phyloP scores from a whole-genome alignment of 106 monocot species.

The Apostasia ramifera region DNA sequence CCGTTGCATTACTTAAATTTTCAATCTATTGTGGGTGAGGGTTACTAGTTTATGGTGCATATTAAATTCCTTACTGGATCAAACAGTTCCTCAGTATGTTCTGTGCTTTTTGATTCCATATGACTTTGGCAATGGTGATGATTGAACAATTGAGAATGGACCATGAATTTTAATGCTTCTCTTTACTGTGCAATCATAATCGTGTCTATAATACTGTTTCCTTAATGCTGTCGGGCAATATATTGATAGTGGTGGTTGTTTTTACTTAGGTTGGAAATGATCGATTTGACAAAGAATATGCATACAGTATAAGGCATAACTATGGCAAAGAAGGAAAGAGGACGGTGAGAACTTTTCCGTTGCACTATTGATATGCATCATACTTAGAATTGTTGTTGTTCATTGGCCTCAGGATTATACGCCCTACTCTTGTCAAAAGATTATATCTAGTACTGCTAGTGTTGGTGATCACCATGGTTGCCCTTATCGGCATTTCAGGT shows the following conservation, averaged over 20 bases:
- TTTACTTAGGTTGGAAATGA: constrained; percentile 65
- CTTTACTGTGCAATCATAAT: too few relatives aligned
- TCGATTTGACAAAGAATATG: constrained; percentile 95
- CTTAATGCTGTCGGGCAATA: too few relatives aligned
- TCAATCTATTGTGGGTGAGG: too few relatives aligned
- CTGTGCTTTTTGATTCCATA: too few relatives aligned
- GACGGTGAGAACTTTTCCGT: constrained; percentile 32
- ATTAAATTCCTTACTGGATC: too few relatives aligned
- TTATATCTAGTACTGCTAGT: constrained; percentile 71
- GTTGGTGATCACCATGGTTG: constrained; percentile 94
- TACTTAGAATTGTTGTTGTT: constrained; percentile 1
- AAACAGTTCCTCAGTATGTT: too few relatives aligned
- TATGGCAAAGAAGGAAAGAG: constrained; percentile 99
- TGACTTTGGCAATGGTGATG: too few relatives aligned
- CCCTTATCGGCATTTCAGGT: constrained; percentile 94
- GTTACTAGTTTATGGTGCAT: too few relatives aligned
- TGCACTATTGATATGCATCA: constrained; percentile 2
- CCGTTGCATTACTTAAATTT: too few relatives aligned
- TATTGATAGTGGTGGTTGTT: not conserved
- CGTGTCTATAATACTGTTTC: too few relatives aligned
- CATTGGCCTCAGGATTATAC: constrained; percentile 71
- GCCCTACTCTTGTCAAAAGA: constrained; percentile 94
- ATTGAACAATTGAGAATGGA: too few relatives aligned
- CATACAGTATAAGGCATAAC: constrained; percentile 81
- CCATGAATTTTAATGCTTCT: too few relatives aligned